Conservation (phyloP, 768 basidiomycete genomes). For the Pleurotus tuber-regium region DNA sequence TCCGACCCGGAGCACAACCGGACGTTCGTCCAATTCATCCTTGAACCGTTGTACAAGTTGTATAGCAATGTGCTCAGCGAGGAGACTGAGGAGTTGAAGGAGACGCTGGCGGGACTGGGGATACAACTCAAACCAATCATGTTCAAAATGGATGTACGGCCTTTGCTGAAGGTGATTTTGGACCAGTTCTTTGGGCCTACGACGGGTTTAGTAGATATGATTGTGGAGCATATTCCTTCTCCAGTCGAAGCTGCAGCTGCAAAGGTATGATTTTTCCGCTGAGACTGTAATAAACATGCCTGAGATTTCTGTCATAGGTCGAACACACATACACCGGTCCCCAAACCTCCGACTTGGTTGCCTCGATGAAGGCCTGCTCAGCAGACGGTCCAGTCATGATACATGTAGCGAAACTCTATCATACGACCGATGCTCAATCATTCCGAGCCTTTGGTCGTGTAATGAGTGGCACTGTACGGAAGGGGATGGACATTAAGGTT, state of each 20-base stretch:
- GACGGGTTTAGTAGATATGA: constrained; percentile 89
- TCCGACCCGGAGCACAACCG: constrained; percentile 76
- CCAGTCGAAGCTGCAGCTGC: constrained; percentile 53
- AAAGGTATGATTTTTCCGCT: constrained; percentile 47
- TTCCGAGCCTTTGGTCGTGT: constrained; percentile 97
- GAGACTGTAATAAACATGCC: background rate
- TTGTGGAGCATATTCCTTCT: constrained; percentile 88
- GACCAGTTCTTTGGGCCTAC: constrained; percentile 95
- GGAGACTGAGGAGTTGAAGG: constrained; percentile 84
- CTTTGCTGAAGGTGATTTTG: constrained; percentile 88
- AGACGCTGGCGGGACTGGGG: constrained; percentile 71
- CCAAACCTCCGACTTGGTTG: constrained; percentile 73
- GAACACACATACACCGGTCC: constrained; percentile 88
- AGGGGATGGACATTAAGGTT: constrained; percentile 89
- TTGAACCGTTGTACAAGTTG: constrained; percentile 95
- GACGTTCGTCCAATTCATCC: constrained; percentile 92
- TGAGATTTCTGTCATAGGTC: too few species aligned
- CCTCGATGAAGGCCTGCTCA: constrained; percentile 80
- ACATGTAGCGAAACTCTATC: constrained; percentile 92
- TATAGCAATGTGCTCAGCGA: constrained; percentile 95
- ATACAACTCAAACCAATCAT: constrained; percentile 89
- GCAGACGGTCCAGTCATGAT: constrained; percentile 88
- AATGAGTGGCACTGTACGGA: constrained; percentile 84
- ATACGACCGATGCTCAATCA: constrained; percentile 93
- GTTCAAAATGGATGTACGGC: constrained; percentile 99